These are phyloP conservation scores for Penicillium salamii DNA, from an alignment of 495 filamentous ascomycete genomes.

Conservation along the genomic window DNA sequence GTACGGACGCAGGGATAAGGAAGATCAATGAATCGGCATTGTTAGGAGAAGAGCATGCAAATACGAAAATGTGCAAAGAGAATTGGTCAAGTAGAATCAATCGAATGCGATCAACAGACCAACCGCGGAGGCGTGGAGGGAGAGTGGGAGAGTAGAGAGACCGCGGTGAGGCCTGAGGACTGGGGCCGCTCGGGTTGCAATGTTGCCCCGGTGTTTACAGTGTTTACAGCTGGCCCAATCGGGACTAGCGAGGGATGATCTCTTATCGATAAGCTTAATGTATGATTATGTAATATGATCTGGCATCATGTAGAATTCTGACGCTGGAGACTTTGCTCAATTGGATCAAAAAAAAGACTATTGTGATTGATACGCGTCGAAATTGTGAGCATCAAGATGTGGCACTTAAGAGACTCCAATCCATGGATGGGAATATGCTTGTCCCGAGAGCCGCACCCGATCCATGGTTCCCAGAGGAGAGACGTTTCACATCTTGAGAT, in stretches of 20 bases:
- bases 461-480: conserved; percentile 3
- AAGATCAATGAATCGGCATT: conserved; percentile 14
- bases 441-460: neutral
- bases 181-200: conserved; percentile 8
- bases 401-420: neutral
- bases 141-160: conserved; percentile 15
- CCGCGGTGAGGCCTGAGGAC: conserved; percentile 40
- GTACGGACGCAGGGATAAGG: conserved; percentile 16
- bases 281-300: conserved; percentile 19
- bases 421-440: neutral
- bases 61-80: neutral
- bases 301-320: neutral
- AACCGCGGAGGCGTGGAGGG: conserved; percentile 5
- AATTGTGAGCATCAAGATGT: too few relatives aligned
- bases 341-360: too few relatives aligned
- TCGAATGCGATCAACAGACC: neutral
- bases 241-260: conserved; percentile 29
- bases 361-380: too few relatives aligned
- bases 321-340: too few relatives aligned
- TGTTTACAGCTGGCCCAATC: conserved; percentile 42
- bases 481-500: neutral
- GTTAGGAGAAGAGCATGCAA: conserved; percentile 2
- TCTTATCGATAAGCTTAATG: conserved; percentile 51
- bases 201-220: neutral
- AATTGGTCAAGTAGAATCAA: neutral